Conservation (phyloP, 1,284 basidiomycete species). For the Ganoderma lingzhi region DNA sequence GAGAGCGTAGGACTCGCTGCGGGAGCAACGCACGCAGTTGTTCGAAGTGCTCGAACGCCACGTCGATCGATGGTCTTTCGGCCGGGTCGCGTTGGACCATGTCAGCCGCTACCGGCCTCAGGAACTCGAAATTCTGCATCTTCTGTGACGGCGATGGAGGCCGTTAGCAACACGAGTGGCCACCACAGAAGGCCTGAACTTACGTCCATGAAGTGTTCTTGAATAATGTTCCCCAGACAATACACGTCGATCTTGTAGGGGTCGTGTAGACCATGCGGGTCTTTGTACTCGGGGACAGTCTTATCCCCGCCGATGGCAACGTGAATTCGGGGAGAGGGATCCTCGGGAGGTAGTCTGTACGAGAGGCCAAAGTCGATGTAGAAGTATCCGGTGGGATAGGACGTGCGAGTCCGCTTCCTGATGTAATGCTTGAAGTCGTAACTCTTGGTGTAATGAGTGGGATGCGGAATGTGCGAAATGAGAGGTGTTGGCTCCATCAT, state of each 20-base stretch:
- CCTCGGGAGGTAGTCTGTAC: conserved; percentile 36
- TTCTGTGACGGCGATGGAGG: conserved; percentile 29
- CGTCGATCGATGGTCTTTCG: conserved; percentile 36
- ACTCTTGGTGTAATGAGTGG: not conserved
- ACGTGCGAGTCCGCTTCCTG: conserved; percentile 34
- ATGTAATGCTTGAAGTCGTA: conserved; percentile 1
- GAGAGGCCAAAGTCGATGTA: conserved; percentile 47
- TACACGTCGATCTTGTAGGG: conserved; percentile 42
- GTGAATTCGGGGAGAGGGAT: not conserved
- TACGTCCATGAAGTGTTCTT: conserved; percentile 39
- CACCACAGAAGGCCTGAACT: conserved; percentile 18
- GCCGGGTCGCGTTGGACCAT: conserved; percentile 42
- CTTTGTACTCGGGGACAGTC: not conserved
- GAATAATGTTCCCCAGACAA: conserved; percentile 39
- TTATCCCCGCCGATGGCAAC: not conserved
- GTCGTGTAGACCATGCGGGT: conserved; percentile 13
- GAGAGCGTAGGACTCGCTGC: conserved; percentile 20
- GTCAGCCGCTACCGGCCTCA: conserved; percentile 40
- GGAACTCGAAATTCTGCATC: conserved; percentile 40
- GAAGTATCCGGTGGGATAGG: conserved; percentile 42
- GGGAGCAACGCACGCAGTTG: conserved; percentile 1
- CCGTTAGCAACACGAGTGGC: conserved; percentile 20
- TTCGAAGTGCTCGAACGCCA: conserved; percentile 14
- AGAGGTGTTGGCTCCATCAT: conserved; percentile 29
- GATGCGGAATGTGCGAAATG: not conserved